Evolutionary conservation across 148 eudicot species (phyloP), one percentile per base, ranked within the genome.

Genomic region (Camellia sinensis): DNA sequence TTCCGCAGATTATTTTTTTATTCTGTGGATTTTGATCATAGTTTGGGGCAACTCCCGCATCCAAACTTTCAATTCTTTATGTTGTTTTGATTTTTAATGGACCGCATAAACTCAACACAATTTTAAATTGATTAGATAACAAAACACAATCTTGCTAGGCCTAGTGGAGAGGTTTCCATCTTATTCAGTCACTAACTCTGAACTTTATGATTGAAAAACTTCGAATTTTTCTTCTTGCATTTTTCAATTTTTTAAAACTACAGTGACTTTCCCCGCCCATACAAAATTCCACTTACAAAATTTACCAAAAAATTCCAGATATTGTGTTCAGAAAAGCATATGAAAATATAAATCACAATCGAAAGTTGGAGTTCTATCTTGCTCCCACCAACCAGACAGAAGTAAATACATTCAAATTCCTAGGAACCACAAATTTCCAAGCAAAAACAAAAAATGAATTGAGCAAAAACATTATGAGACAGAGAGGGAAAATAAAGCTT

Each of bases 371-470:
- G 50, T 46, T 46, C 50, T 46, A 46, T 46, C 50, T 46, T 46
- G 67, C 40, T n/a, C 13, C n/a, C 48, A 62, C 68, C 78, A 45
- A 61, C 41, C 52, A 17, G 57, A 22, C 15, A 56, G n/a, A 44
- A n/a, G 67, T 19, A 74, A 57, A 57, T 61, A 61, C 41, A 13
- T 62, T 74, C 66, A 76, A 61, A 19, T 14, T 45, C 67, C 52
- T 62, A 59, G 22, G 21, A 75, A 3, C 52, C 52, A 75, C 4
- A 45, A 57, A 74, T 52, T 57, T 40, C 11, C 46, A 41, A 14
- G 12, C 29, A 59, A 5, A 75, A 19, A 18, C 10, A 22, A 22
- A 40, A 56, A 56, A 29, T 74, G 46, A 56, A 54, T 71, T 53
- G 75, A 52, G 10, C 40, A 50, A 11, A 41, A 4, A 7, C 6